Conservation (phyloP, 306 rosid genomes). For the Corylus americana region DNA sequence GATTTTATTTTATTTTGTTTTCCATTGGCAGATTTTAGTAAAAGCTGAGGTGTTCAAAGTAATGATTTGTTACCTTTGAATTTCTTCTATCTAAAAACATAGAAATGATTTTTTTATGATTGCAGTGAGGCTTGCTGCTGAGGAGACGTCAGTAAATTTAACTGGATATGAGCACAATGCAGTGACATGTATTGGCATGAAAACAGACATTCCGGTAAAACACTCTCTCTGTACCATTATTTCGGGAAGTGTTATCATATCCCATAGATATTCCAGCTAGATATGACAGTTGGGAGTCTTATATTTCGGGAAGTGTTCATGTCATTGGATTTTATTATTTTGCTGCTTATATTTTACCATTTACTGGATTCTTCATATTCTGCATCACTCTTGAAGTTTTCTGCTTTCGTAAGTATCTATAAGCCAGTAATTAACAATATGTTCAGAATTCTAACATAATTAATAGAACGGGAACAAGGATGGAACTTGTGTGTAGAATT, state of each 20-base stretch:
- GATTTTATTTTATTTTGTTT: neutral
- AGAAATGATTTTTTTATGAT: slow-evolving; percentile 22
- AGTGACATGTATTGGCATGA: slow-evolving; percentile 94
- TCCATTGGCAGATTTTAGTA: neutral
- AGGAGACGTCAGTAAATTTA: slow-evolving; percentile 64
- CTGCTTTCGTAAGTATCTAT: slow-evolving; percentile 5
- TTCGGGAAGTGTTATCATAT: neutral
- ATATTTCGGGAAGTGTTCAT: neutral
- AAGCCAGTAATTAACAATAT: slow-evolving; percentile 6
- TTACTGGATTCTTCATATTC: neutral
- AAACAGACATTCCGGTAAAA: slow-evolving; percentile 84
- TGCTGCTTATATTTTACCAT: slow-evolving; percentile 11
- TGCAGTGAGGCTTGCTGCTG: slow-evolving; percentile 96
- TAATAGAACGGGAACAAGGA: slow-evolving; percentile 10
- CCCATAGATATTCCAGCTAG: neutral
- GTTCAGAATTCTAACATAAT: neutral
- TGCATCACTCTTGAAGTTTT: neutral
- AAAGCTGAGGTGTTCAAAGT: neutral
- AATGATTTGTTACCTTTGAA: neutral
- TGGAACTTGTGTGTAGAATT: neutral
- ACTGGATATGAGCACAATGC: slow-evolving; percentile 90
- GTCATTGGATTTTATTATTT: neutral
- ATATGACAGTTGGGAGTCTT: slow-evolving; percentile 1
- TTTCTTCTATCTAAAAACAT: neutral
- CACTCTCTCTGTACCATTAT: slow-evolving; percentile 2